Evolutionary conservation across 768 basidiomycete species (phyloP), one percentile per base, ranked within the genome.

Genomic region (Rhodotorula toruloides): DNA sequence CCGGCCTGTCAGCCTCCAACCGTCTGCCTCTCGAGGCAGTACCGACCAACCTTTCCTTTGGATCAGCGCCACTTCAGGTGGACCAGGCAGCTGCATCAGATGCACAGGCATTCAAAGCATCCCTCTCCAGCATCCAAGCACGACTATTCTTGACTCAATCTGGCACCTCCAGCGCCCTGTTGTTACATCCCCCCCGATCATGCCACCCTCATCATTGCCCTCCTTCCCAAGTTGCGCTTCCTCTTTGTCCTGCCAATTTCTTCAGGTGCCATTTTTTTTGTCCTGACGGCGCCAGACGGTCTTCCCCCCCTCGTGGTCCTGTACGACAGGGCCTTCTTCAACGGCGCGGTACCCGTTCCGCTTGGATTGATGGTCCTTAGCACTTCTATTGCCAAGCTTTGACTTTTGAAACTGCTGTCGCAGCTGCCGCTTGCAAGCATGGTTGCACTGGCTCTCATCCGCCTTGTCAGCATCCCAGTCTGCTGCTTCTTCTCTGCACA

Each of bases 281-380:
- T 82, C 59, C 80, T 81, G 7, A 50, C 78, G 31, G 84, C 85
- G 0, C 87, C 87, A 0, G 87, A 88, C 68, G 86, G 86, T 1
- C 79, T 83, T 65, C 86, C 87, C 2, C 86, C 86, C 0, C 82
- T 88, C 25, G 81, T 84, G 0, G 82, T 88, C 67, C 49, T 88
- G 2, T 67, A 67, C 54, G 84, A 86, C 61, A 82, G 83, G 0
- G 77, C 83, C 0, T 76, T 78, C 2, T 87, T 88, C 70, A 79
- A 87, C 43, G 86, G 87, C 1, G 81, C 76, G 2, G 86, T 85
- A 2, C 82, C 83, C 7, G 83, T 88, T 0, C 87, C 87, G 0
- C 71, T 87, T 3, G 85, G 85, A 3, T 75, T 88, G 16, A 80
- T 85, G 17, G 84, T 82, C 10, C 79, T 88, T 7, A 87, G 87